Evolutionary conservation across 805 yeast genomes (phyloP), one percentile per base, ranked within the genome.

Genomic region (Kurtzmaniella cleridarum): DNA sequence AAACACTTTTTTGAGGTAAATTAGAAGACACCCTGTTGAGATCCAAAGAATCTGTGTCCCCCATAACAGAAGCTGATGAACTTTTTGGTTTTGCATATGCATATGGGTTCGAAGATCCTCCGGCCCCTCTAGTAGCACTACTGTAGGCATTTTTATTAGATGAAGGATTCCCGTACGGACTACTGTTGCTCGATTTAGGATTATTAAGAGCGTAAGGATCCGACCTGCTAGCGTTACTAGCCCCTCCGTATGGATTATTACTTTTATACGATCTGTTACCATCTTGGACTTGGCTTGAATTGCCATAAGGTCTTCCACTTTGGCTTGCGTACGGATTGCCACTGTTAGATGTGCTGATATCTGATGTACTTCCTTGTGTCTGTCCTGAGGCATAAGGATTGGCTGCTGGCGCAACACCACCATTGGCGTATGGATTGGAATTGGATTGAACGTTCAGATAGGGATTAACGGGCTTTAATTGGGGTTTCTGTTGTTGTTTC

Each of bases 391-490:
- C 43, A 23, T 48, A 48, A 3, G 53, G 54, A 35, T 49, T 49
- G 2, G 39, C 43, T 11, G 34, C 34, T 12, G 39, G 39, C 5
- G 32, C 34, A 27, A 30, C 36, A n/a, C 33, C 35, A 5, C 20
- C n/a, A 10, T 32, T 20, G 5, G 24, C 24, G 8, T 20, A 20
- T 20, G 24, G 24, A 20, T 20, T 20, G 7, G 28, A 15, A 11
- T 14, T 29, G 38, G 47, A 41, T 34, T 35, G 38, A 29, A 65
- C 49, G 36, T 60, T 62, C 29, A 69, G 66, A 44, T 67, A 66
- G 0, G 75, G 71, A 41, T 69, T 69, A 7, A 54, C 66, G 1
- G 73, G 73, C 2, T 63, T 60, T 13, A 65, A 48, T 9, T 66
- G 71, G 14, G 69, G 65, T 32, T 57, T 60, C 31, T 47, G 52